phyloP scores from a whole-genome alignment of 441 rosid genomes.

The Adansonia gregorii region DNA sequence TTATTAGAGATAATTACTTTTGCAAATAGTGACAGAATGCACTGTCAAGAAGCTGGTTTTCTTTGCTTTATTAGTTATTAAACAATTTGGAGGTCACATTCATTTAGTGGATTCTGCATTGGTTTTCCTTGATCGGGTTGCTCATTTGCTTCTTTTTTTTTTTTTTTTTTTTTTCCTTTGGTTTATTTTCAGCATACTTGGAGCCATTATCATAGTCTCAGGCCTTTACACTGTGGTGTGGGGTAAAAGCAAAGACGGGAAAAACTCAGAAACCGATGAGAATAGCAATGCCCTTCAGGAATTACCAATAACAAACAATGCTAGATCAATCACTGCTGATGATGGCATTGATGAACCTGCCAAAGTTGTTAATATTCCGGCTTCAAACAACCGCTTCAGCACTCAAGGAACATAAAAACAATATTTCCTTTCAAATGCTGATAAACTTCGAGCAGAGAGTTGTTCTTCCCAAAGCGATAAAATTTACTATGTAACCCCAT shows the following conservation, averaged over 20 bases:
- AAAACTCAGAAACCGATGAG: constrained; percentile 30
- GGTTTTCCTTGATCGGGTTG: background rate
- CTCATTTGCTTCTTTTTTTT: background rate
- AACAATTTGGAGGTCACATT: constrained; percentile 1
- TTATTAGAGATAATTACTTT: background rate
- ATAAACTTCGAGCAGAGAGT: background rate
- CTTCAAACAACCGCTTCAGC: background rate
- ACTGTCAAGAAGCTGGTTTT: background rate
- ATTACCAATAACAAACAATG: constrained; percentile 41
- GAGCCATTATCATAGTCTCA: constrained; percentile 70
- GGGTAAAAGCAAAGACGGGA: constrained; percentile 83
- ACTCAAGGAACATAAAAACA: constrained; percentile 17
- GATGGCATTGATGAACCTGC: constrained; percentile 16
- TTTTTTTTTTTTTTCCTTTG: background rate
- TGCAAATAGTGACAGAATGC: constrained; percentile 9
- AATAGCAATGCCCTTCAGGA: constrained; percentile 35
- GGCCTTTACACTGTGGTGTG: constrained; percentile 90
- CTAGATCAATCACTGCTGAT: constrained; percentile 20
- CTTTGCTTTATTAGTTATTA: background rate
- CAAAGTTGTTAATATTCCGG: constrained; percentile 14
- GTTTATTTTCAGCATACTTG: constrained; percentile 60
- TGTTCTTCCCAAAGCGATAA: background rate
- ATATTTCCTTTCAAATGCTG: background rate
- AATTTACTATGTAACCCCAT: constrained; percentile 2
- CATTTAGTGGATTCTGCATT: constrained; percentile 9